Conservation (phyloP, 2,329 filamentous ascomycete genomes). For the Scleromitrula shiraiana region DNA sequence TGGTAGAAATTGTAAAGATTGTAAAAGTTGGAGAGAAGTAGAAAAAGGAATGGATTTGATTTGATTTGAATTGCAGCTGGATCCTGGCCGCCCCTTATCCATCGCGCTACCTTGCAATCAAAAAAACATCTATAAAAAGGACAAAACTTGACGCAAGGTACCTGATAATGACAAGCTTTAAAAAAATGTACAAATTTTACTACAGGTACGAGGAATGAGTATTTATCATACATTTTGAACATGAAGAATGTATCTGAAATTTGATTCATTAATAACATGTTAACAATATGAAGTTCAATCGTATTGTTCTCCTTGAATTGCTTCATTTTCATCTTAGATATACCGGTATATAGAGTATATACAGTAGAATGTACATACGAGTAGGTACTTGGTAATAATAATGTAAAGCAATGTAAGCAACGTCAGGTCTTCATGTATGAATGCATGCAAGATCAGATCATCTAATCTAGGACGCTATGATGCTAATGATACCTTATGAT, state of each 20-base stretch:
- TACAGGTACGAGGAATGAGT: constrained; percentile 20
- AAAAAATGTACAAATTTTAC: constrained; percentile 21
- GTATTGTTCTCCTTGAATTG: background rate
- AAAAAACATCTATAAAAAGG: constrained; percentile 28
- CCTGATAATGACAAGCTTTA: constrained; percentile 9
- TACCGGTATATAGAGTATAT: too few species aligned
- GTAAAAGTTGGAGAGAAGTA: background rate
- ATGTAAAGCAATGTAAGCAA: background rate
- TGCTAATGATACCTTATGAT: background rate
- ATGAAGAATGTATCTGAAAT: constrained; percentile 23
- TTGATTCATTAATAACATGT: constrained; percentile 12
- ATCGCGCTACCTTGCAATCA: constrained; percentile 21
- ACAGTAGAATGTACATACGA: too few species aligned
- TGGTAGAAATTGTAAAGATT: background rate
- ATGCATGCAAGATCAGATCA: constrained; percentile 6
- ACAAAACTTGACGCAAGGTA: constrained; percentile 21
- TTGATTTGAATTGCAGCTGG: constrained; percentile 9
- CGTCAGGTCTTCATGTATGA: background rate
- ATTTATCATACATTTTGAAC: constrained; percentile 2
- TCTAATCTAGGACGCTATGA: background rate
- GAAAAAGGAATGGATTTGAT: too few species aligned
- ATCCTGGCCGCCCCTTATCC: constrained; percentile 19
- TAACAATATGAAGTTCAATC: background rate
- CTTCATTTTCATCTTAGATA: background rate
- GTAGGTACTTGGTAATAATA: too few species aligned